phyloP scores from a whole-genome alignment of 805 yeast genomes.

The Danielia reshetovae region DNA sequence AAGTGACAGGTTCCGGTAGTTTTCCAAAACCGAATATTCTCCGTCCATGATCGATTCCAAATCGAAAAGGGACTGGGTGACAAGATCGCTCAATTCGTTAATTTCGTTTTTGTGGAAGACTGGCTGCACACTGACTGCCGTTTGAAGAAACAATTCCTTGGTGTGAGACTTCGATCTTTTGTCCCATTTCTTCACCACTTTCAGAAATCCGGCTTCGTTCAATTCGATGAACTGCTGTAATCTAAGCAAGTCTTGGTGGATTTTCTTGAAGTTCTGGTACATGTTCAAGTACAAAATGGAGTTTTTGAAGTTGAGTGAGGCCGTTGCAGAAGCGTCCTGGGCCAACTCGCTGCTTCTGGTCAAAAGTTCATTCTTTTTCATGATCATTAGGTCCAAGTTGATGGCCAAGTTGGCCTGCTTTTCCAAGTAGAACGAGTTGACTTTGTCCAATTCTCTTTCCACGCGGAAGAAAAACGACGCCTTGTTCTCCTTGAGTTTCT shows the following conservation, averaged over 20 bases:
- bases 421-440: slow-evolving; percentile 84
- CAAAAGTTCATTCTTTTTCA: slow-evolving; percentile 59
- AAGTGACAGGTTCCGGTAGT: slow-evolving; percentile 1
- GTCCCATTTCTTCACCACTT: slow-evolving; percentile 97
- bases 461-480: slow-evolving; percentile 85
- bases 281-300: slow-evolving; percentile 78
- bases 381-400: slow-evolving; percentile 69
- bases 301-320: slow-evolving; percentile 44
- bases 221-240: slow-evolving; percentile 91
- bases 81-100: slow-evolving; percentile 75
- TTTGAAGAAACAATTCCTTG: slow-evolving; percentile 82
- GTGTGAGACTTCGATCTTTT: slow-evolving; percentile 93
- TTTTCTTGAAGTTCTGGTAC: slow-evolving; percentile 84
- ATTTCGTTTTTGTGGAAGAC: slow-evolving; percentile 89
- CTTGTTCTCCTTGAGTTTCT: slow-evolving; percentile 75
- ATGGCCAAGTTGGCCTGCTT: slow-evolving; percentile 85
- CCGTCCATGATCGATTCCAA: slow-evolving; percentile 57
- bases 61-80: slow-evolving; percentile 64
- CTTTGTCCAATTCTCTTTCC: slow-evolving; percentile 94
- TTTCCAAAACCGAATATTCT: slow-evolving; percentile 32
- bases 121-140: slow-evolving; percentile 95
- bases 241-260: slow-evolving; percentile 81
- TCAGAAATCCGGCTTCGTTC: slow-evolving; percentile 93
- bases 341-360: slow-evolving; percentile 18
- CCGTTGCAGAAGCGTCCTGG: slow-evolving; percentile 8